These are phyloP conservation scores for Fusarium dlaminii DNA, from an alignment of 2,329 filamentous ascomycete species.

Conservation along the genomic window DNA sequence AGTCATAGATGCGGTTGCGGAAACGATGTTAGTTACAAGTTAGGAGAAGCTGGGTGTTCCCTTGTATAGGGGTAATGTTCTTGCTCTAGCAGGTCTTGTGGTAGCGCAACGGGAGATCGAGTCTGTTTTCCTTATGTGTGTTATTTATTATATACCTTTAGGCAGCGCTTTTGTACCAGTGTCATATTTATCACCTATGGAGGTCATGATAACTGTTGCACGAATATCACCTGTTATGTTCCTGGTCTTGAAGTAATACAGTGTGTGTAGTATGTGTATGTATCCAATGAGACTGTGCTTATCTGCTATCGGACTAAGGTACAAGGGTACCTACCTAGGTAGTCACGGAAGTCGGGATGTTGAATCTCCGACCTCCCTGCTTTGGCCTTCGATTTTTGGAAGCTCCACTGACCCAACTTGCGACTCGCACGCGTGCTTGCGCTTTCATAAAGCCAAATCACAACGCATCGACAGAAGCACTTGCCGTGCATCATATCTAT, in stretches of 20 bases:
- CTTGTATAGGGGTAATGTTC: neutral
- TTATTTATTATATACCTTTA: conserved; percentile 12
- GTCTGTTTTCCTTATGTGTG: neutral
- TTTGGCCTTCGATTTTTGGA: conserved; percentile 9
- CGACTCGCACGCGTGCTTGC: conserved; percentile 39
- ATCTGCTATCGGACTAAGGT: conserved; percentile 21
- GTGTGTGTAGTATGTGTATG: neutral
- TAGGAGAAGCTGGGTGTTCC: neutral
- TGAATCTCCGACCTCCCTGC: conserved; percentile 37
- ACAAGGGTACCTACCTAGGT: neutral
- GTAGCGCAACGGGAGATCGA: neutral
- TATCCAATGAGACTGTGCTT: conserved; percentile 8
- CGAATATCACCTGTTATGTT: neutral
- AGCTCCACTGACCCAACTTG: conserved; percentile 17
- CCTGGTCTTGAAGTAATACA: neutral
- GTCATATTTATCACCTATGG: neutral
- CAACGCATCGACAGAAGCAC: conserved; percentile 7
- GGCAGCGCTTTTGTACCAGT: neutral
- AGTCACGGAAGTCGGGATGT: conserved; percentile 26
- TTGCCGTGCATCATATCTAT: conserved; percentile 7
- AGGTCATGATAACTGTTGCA: neutral
- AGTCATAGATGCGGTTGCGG: conserved; percentile 33
- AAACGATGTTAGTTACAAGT: neutral
- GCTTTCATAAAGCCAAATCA: conserved; percentile 19
- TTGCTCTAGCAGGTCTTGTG: neutral